A percentile compares a stretch with the other conserved stretches of the same genome.
Conservation (phyloP, 352 stramenopile species). For the Pythium sukuiense region DNA sequence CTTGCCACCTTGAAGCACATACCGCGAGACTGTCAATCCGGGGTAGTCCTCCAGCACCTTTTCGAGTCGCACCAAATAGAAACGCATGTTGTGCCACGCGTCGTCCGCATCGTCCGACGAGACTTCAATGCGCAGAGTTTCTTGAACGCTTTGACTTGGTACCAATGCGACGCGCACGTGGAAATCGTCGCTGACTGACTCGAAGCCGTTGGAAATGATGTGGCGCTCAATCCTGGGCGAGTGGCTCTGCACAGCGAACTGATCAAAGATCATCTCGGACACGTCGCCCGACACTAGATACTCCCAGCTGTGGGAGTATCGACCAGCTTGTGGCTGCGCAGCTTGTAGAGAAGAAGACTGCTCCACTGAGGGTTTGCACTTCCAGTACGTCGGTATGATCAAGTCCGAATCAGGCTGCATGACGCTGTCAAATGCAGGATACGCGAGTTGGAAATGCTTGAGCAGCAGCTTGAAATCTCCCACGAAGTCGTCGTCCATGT, state of each 20-base stretch:
- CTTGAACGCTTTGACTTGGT: neutral
- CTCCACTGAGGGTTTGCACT: slow-evolving; percentile 12
- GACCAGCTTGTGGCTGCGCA: too few relatives aligned
- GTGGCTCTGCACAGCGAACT: slow-evolving; percentile 13
- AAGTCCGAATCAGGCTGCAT: slow-evolving; percentile 28
- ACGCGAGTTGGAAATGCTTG: slow-evolving; percentile 24
- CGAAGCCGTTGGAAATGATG: neutral
- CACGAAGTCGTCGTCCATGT: slow-evolving; percentile 19
- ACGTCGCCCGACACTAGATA: neutral
- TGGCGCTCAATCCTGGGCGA: neutral
- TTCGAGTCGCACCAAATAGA: slow-evolving; percentile 3
- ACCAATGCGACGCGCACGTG: neutral
- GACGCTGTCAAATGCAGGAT: slow-evolving; percentile 6
- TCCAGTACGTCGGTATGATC: slow-evolving; percentile 28
- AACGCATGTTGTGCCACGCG: neutral
- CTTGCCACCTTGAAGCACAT: too few relatives aligned
- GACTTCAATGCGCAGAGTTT: slow-evolving; percentile 3
- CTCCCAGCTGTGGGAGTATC: slow-evolving; percentile 2
- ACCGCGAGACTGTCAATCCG: neutral
- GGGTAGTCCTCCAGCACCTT: slow-evolving; percentile 9
- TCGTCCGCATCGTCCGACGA: neutral
- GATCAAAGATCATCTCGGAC: slow-evolving; percentile 8
- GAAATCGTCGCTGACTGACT: neutral
- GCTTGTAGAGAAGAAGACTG: too few relatives aligned
- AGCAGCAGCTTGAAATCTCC: slow-evolving; percentile 23